A percentile compares a stretch with the other conserved stretches of the same genome.
phyloP scores from a whole-genome alignment of 306 rosid genomes.

The Arachis hypogaea region DNA sequence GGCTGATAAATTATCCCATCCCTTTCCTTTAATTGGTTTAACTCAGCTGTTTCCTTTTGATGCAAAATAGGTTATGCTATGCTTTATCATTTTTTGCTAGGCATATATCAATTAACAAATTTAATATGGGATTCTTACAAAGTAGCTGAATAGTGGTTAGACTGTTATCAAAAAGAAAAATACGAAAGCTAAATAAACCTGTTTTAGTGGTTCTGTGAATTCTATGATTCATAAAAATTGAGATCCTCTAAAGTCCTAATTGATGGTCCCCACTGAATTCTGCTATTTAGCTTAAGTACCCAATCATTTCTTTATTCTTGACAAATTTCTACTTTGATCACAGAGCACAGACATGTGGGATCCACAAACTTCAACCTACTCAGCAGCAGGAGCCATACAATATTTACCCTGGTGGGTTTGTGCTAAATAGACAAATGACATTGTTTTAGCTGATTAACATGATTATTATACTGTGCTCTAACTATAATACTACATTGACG shows the following conservation, averaged over 20 bases:
- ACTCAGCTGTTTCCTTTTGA: constrained; percentile 5
- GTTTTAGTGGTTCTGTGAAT: constrained; percentile 32
- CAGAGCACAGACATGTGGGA: constrained; percentile 99
- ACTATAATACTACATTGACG: constrained; percentile 6
- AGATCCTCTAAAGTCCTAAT: constrained; percentile 34
- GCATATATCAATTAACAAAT: constrained; percentile 23
- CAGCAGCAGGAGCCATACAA: constrained; percentile 99
- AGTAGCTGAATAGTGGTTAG: constrained; percentile 29
- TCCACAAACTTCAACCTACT: constrained; percentile 94
- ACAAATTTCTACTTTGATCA: constrained; percentile 38
- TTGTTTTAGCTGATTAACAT: constrained; percentile 37
- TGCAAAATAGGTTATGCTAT: constrained; percentile 28
- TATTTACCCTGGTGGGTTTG: constrained; percentile 85
- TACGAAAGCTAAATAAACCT: background rate
- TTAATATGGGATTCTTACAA: constrained; percentile 25
- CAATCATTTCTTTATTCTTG: constrained; percentile 29
- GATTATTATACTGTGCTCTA: constrained; percentile 28
- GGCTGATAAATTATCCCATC: constrained; percentile 9
- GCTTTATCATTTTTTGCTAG: constrained; percentile 2
- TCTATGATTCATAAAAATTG: constrained; percentile 25
- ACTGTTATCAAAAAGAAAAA: constrained; percentile 15
- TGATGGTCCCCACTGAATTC: background rate
- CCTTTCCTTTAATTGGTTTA: constrained; percentile 16
- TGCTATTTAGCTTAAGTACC: background rate
- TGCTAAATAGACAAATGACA: constrained; percentile 30